These are phyloP conservation scores for Meira miltonrushii DNA, from an alignment of 1,284 basidiomycete genomes.

Conservation along the genomic window DNA sequence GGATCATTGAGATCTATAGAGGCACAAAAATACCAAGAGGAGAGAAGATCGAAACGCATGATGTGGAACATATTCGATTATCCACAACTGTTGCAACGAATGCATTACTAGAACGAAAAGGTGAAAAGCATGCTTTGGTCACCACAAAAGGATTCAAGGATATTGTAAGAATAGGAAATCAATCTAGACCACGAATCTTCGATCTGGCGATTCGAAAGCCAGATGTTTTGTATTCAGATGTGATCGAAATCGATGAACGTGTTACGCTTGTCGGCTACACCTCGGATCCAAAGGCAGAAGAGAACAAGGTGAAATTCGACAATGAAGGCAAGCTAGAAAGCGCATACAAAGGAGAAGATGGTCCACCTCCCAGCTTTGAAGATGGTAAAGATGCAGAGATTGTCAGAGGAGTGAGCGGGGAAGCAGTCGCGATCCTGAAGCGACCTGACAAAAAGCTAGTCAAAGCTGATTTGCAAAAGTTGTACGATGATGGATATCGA, in stretches of 20 bases:
- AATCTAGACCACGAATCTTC: slow-evolving; percentile 72
- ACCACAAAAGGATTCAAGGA: slow-evolving; percentile 91
- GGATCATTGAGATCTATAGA: slow-evolving; percentile 76
- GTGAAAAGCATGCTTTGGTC: slow-evolving; percentile 80
- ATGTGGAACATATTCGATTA: slow-evolving; percentile 89
- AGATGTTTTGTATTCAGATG: slow-evolving; percentile 69
- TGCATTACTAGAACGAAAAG: slow-evolving; percentile 87
- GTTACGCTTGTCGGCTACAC: slow-evolving; percentile 91
- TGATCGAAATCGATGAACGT: slow-evolving; percentile 87
- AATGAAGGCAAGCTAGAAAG: slow-evolving; percentile 58
- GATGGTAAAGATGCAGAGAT: slow-evolving; percentile 67
- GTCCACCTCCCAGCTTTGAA: slow-evolving; percentile 63
- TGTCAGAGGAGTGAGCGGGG: slow-evolving; percentile 77
- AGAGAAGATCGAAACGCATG: slow-evolving; percentile 66
- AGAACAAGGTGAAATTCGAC: slow-evolving; percentile 70
- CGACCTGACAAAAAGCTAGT: slow-evolving; percentile 57
- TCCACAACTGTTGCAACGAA: slow-evolving; percentile 96
- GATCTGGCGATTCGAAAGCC: slow-evolving; percentile 60
- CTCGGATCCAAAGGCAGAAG: slow-evolving; percentile 73
- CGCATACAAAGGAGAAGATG: slow-evolving; percentile 39
- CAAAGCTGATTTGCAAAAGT: slow-evolving; percentile 61
- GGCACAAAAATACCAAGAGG: slow-evolving; percentile 66
- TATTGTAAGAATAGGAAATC: slow-evolving; percentile 83
- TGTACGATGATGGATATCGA: slow-evolving; percentile 72
- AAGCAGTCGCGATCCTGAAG: slow-evolving; percentile 80